These are phyloP conservation scores for Backusella sp. DNA, from an alignment of 192 early-diverging fungal species.

Conservation along the genomic window DNA sequence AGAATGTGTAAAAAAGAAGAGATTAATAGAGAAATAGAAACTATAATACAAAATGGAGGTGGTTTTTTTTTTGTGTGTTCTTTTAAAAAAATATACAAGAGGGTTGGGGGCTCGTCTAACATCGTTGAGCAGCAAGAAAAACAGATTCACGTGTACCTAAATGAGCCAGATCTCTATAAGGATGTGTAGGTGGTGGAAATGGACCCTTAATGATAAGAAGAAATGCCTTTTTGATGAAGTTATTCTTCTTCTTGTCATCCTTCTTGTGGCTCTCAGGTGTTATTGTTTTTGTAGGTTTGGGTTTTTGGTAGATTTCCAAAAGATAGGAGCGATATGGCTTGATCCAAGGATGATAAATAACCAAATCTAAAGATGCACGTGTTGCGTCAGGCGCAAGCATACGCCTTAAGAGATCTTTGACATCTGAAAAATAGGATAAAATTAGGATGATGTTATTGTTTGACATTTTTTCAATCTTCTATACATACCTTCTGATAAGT, in stretches of 20 bases:
- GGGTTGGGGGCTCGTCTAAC: background rate
- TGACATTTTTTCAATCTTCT: too few species aligned
- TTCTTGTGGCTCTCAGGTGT: background rate
- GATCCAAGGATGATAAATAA: constrained; percentile 39
- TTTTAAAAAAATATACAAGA: constrained; percentile 8
- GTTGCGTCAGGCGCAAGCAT: constrained; percentile 34
- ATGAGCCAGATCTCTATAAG: constrained; percentile 29
- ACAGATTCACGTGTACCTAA: constrained; percentile 24
- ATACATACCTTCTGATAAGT: constrained; percentile 30
- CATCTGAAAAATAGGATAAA: constrained; percentile 8
- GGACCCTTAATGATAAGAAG: constrained; percentile 23
- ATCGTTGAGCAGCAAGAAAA: constrained; percentile 8
- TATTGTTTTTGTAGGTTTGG: background rate
- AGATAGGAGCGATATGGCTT: constrained; percentile 24
- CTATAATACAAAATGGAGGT: background rate
- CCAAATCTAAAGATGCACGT: constrained; percentile 35
- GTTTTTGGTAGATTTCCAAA: background rate
- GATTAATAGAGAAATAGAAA: background rate
- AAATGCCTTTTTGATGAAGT: background rate
- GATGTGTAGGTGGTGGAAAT: constrained; percentile 28
- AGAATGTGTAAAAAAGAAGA: background rate
- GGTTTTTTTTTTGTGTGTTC: background rate
- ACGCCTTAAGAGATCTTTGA: constrained; percentile 33
- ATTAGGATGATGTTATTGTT: too few species aligned
- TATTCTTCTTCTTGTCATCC: background rate